Conservation (phyloP, 257 asterid genomes). For the Jacaranda mimosifolia region DNA sequence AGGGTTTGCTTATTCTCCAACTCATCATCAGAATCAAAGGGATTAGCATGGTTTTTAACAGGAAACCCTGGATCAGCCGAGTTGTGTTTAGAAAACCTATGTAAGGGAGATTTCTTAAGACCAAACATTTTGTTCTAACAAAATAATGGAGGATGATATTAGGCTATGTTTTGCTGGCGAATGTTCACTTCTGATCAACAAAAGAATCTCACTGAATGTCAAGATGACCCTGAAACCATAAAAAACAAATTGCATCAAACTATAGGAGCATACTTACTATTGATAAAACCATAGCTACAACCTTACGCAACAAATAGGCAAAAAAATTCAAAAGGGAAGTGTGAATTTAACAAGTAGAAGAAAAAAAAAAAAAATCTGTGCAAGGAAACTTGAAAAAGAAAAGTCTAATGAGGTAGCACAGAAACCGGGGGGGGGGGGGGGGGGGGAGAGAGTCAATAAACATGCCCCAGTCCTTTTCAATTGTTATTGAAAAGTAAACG, state of each 20-base stretch:
- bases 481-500: no score
- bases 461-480: no score
- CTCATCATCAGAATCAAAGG: conserved; percentile 82
- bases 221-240: conserved; percentile 37
- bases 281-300: not conserved
- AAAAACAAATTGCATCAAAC: conserved; percentile 16
- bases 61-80: conserved; percentile 44
- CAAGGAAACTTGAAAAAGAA: no score
- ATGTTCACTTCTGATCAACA: conserved; percentile 25
- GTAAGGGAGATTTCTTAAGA: conserved; percentile 70
- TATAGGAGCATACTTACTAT: conserved; percentile 7
- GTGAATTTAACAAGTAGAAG: not conserved
- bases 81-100: conserved; percentile 54
- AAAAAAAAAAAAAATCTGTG: no score
- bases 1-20: conserved; percentile 59
- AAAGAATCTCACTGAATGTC: conserved; percentile 22
- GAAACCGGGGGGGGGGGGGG: no score
- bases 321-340: not conserved
- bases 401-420: no score
- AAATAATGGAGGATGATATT: conserved; percentile 21
- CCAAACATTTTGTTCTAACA: conserved; percentile 61
- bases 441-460: no score
- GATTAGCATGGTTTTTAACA: conserved; percentile 53
- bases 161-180: conserved; percentile 22
- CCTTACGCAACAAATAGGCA: not conserved